These are phyloP conservation scores for Fusarium keratoplasticum DNA, from an alignment of 2,329 filamentous ascomycete genomes.

Conservation along the genomic window DNA sequence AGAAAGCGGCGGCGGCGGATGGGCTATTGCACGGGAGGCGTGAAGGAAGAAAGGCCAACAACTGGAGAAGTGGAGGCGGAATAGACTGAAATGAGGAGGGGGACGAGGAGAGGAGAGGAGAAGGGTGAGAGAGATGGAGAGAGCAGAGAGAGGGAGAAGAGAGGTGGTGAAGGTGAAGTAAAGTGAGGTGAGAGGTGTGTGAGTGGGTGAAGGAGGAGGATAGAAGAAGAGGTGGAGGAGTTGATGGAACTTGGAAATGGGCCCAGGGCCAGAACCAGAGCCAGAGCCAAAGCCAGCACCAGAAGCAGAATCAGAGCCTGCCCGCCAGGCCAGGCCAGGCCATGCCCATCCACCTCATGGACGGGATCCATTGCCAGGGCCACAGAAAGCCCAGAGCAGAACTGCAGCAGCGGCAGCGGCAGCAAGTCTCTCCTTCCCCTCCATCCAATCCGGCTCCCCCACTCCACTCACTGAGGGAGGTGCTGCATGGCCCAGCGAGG, in stretches of 20 bases:
- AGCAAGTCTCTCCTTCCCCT: slow-evolving; percentile 7
- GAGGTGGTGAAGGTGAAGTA: slow-evolving; percentile 48
- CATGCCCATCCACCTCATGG: background rate
- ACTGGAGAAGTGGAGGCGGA: slow-evolving; percentile 32
- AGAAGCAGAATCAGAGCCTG: slow-evolving; percentile 14
- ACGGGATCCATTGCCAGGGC: background rate
- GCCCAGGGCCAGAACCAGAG: slow-evolving; percentile 28
- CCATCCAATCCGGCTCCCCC: background rate
- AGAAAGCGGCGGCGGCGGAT: slow-evolving; percentile 35
- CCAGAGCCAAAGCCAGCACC: slow-evolving; percentile 19
- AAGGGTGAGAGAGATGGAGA: slow-evolving; percentile 39
- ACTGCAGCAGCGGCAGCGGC: slow-evolving; percentile 15
- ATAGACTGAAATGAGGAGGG: slow-evolving; percentile 38
- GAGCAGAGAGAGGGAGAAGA: slow-evolving; percentile 37
- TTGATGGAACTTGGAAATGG: slow-evolving; percentile 25
- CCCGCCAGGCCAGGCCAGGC: slow-evolving; percentile 1
- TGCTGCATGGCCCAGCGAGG: slow-evolving; percentile 13
- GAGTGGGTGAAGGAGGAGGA: slow-evolving; percentile 35
- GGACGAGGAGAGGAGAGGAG: slow-evolving; percentile 43
- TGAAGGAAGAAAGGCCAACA: slow-evolving; percentile 39
- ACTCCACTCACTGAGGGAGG: slow-evolving; percentile 17
- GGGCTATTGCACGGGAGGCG: slow-evolving; percentile 36
- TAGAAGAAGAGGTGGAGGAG: slow-evolving; percentile 34
- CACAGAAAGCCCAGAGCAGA: slow-evolving; percentile 1
- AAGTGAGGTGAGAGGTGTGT: slow-evolving; percentile 44